Conservation (phyloP, 2,329 filamentous ascomycete genomes). For the Apiospora rasikravindrae region DNA sequence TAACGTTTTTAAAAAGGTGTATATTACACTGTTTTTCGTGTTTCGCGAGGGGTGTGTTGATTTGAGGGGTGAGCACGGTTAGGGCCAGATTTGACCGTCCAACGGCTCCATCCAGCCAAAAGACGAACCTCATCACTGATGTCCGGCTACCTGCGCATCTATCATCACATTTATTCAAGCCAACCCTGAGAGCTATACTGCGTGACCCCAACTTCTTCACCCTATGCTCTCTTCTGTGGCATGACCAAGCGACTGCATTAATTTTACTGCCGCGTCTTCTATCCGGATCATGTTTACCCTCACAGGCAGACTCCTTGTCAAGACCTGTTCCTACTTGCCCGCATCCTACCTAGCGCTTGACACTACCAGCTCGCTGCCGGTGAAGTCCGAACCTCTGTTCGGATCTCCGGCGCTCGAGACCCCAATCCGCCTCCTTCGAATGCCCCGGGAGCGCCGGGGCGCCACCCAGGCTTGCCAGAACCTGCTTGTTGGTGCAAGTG, state of each 20-base stretch:
- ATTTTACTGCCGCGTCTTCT: no score
- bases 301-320: neutral
- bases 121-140: neutral
- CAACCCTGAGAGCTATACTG: no score
- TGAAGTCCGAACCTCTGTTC: conserved; percentile 2
- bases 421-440: conserved; percentile 18
- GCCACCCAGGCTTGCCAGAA: conserved; percentile 22
- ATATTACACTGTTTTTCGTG: no score
- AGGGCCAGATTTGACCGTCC: neutral
- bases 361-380: conserved; percentile 16
- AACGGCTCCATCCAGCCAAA: neutral
- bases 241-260: no score
- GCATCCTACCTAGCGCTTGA: neutral
- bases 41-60: no score
- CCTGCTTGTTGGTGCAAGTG: conserved; percentile 38
- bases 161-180: no score
- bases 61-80: no score
- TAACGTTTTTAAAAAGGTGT: no score
- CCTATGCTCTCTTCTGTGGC: no score
- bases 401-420: conserved; percentile 14
- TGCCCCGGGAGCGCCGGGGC: conserved; percentile 17
- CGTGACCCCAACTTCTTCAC: no score
- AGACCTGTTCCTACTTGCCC: neutral
- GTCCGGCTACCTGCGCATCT: neutral
- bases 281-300: accelerated